A percentile compares a stretch with the other conserved stretches of the same genome.
Conservation (phyloP, 176 grass and related monocot genomes). For the Ananas comosus region DNA sequence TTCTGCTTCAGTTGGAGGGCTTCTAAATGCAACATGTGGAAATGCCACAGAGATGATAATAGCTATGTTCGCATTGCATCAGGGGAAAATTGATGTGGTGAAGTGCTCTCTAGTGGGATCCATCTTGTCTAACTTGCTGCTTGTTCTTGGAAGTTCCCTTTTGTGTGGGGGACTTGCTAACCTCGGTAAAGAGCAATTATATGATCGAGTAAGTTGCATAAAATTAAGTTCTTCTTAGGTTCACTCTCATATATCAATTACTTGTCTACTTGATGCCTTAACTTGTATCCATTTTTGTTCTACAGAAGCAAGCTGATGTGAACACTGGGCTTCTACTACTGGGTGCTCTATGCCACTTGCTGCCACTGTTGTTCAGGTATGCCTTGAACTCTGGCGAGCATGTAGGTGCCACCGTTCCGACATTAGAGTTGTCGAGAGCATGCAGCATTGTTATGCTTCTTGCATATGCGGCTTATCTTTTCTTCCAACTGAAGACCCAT, state of each 20-base stretch:
- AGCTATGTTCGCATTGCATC: conserved; percentile 62
- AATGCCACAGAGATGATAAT: conserved; percentile 95
- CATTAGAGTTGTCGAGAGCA: conserved; percentile 60
- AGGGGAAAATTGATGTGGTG: conserved; percentile 75
- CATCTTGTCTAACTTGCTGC: conserved; percentile 84
- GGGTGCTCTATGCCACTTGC: conserved; percentile 67
- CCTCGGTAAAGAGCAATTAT: conserved; percentile 40
- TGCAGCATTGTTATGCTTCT: conserved; percentile 83
- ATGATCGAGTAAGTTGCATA: conserved; percentile 40
- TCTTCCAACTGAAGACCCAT: conserved; percentile 97
- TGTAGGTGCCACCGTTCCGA: conserved; percentile 15
- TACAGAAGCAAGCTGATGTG: conserved; percentile 61
- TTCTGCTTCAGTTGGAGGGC: conserved; percentile 60
- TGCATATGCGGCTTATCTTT: conserved; percentile 72
- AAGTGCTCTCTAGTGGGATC: conserved; percentile 91
- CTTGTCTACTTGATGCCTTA: neutral
- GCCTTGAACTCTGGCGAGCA: conserved; percentile 29
- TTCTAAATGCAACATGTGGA: conserved; percentile 95
- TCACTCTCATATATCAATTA: too few relatives aligned
- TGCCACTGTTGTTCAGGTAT: conserved; percentile 64
- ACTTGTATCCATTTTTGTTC: neutral
- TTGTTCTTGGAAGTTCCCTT: conserved; percentile 81
- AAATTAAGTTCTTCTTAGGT: too few relatives aligned
- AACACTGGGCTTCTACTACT: conserved; percentile 63
- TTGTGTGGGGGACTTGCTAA: conserved; percentile 69